A percentile compares a stretch with the other conserved stretches of the same genome.
These are phyloP conservation scores for Meira miltonrushii DNA, from an alignment of 1,284 basidiomycete genomes.

Conservation along the genomic window DNA sequence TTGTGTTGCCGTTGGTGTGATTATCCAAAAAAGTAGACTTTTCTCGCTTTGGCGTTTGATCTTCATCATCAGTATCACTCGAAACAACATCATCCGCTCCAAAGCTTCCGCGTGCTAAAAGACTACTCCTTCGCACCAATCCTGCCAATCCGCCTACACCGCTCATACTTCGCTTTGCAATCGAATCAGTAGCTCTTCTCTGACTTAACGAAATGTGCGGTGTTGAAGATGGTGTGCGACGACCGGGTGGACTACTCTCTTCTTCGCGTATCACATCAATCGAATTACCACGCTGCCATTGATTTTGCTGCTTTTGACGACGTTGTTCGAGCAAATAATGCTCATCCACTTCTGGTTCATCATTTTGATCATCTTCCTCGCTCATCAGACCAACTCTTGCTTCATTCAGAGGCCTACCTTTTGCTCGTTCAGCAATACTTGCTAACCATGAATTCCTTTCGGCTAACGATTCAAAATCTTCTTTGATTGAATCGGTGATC, in stretches of 20 bases:
- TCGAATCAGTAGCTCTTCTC: not conserved
- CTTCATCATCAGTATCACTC: too few species aligned
- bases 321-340: not conserved
- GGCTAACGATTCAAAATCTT: slow-evolving; percentile 28
- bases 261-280: not conserved
- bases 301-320: not conserved
- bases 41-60: too few species aligned
- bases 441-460: slow-evolving; percentile 36
- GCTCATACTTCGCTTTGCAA: not conserved
- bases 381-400: slow-evolving; percentile 10
- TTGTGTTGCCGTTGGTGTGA: too few species aligned
- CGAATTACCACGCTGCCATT: not conserved
- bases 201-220: not conserved
- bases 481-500: slow-evolving; percentile 29
- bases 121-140: slow-evolving; percentile 3
- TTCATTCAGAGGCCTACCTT: slow-evolving; percentile 10
- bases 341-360: slow-evolving; percentile 13
- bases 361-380: slow-evolving; percentile 7
- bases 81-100: not conserved
- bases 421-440: slow-evolving; percentile 13
- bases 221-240: not conserved
- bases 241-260: not conserved
- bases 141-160: not conserved
- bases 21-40: too few species aligned
- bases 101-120: slow-evolving; percentile 1